Percentiles rank a stretch among this genome's conserved stretches.
Evolutionary conservation across 768 basidiomycete genomes (phyloP).

Genomic region (Pisolithus microcarpus): DNA sequence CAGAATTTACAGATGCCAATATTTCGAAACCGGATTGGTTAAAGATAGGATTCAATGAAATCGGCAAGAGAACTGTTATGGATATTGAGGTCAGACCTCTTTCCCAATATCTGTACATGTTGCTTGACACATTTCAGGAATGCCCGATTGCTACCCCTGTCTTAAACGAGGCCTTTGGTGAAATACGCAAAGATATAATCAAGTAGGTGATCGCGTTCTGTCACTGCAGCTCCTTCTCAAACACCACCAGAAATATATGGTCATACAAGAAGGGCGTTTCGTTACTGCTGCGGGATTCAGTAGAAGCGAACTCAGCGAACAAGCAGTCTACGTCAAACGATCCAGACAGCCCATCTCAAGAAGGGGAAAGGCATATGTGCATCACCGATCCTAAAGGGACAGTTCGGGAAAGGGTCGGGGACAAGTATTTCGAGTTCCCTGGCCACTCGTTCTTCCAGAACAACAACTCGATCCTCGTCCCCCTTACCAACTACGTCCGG

Average conservation of each 20-base stretch:
- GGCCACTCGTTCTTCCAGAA: slow-evolving; percentile 97
- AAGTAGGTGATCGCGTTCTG: slow-evolving; percentile 37
- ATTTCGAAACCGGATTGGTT: slow-evolving; percentile 56
- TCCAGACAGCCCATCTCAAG: slow-evolving; percentile 31
- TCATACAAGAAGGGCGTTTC: slow-evolving; percentile 86
- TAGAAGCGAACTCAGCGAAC: slow-evolving; percentile 29
- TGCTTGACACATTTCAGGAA: slow-evolving; percentile 42
- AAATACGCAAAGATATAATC: slow-evolving; percentile 59
- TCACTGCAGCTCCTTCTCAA: slow-evolving; percentile 3
- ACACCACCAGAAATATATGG: slow-evolving; percentile 56
- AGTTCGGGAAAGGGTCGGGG: slow-evolving; percentile 80
- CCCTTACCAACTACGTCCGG: slow-evolving; percentile 78
- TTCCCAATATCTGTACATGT: background rate
- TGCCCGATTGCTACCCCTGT: slow-evolving; percentile 85
- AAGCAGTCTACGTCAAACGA: slow-evolving; percentile 18
- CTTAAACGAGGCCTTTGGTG: slow-evolving; percentile 59
- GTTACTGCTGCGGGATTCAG: slow-evolving; percentile 82
- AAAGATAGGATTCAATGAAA: slow-evolving; percentile 83
- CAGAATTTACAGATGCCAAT: background rate
- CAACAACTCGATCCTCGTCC: slow-evolving; percentile 86
- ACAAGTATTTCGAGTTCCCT: slow-evolving; percentile 74
- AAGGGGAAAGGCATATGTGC: slow-evolving; percentile 61
- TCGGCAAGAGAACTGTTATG: slow-evolving; percentile 64
- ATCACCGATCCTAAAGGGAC: slow-evolving; percentile 74
- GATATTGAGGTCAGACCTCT: slow-evolving; percentile 77